A percentile compares a stretch with the other conserved stretches of the same genome.
phyloP scores from a whole-genome alignment of 768 basidiomycete genomes.

The Tylopilus plumbeoviolaceoides region DNA sequence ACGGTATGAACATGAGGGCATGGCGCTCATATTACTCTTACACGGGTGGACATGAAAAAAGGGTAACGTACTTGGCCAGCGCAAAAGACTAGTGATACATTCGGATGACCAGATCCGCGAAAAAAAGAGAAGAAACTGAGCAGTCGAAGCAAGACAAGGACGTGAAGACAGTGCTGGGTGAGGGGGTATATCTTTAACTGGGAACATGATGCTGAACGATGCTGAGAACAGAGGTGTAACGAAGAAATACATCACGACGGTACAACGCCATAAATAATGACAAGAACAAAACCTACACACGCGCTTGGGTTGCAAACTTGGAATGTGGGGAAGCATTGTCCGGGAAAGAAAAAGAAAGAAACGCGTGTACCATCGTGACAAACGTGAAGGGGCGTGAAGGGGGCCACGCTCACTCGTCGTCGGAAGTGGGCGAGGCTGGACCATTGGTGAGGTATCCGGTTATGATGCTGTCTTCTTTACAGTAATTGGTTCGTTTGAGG shows the following conservation, averaged over 20 bases:
- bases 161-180: constrained; percentile 4
- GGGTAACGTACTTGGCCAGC: constrained; percentile 7
- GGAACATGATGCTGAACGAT: constrained; percentile 11
- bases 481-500: constrained; percentile 48
- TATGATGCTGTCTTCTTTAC: constrained; percentile 30
- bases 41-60: background rate
- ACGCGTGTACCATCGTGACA: constrained; percentile 2
- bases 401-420: constrained; percentile 22
- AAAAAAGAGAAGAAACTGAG: background rate
- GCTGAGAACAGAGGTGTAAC: constrained; percentile 10
- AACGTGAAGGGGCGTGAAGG: background rate
- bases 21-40: background rate
- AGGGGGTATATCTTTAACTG: constrained; percentile 13
- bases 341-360: background rate
- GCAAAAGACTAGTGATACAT: constrained; percentile 17
- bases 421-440: constrained; percentile 28
- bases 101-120: constrained; percentile 23
- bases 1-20: background rate
- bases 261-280: constrained; percentile 19
- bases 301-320: no score
- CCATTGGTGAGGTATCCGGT: constrained; percentile 33
- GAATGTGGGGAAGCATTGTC: constrained; percentile 1
- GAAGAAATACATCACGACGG: background rate
- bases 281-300: constrained; percentile 3
- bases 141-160: background rate